Percentiles rank a stretch among this genome's conserved stretches.
Evolutionary conservation across 2,329 filamentous ascomycete genomes (phyloP).

Genomic region (Cladosporium sp.): DNA sequence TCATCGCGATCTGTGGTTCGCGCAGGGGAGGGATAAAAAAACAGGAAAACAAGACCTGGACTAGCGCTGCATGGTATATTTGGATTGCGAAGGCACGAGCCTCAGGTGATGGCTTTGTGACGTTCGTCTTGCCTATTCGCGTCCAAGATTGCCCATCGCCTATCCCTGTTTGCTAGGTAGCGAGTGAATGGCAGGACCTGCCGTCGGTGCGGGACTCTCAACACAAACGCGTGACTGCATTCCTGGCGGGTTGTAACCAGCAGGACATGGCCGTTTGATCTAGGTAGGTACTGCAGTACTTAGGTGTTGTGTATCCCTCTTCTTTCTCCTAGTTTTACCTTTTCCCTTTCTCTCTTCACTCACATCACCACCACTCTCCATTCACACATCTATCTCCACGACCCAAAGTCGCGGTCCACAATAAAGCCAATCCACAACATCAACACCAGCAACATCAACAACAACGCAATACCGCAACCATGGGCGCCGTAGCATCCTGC

Average conservation of each 20-base stretch:
- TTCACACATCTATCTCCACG: slow-evolving; percentile 1
- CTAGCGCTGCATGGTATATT: neutral
- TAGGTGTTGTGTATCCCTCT: neutral
- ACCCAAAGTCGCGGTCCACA: neutral
- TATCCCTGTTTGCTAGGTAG: slow-evolving; percentile 7
- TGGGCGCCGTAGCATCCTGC: slow-evolving; percentile 82
- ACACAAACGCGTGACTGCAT: slow-evolving; percentile 6
- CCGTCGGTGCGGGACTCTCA: neutral
- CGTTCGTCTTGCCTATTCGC: neutral
- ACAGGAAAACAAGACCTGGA: neutral
- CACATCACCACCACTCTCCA: no score
- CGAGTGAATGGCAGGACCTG: neutral
- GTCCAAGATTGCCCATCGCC: neutral
- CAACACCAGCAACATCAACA: slow-evolving; percentile 10
- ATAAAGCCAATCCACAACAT: neutral
- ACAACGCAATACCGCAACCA: slow-evolving; percentile 33
- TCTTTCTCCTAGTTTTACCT: neutral
- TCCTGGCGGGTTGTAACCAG: slow-evolving; percentile 9
- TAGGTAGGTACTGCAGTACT: no score
- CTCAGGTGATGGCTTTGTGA: neutral
- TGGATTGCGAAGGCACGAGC: neutral
- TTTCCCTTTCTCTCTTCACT: neutral
- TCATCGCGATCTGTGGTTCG: neutral
- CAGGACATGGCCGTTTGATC: slow-evolving; percentile 1
- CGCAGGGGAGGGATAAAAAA: neutral